Percentiles rank a stretch among this genome's conserved stretches.
Evolutionary conservation across 106 monocot species (phyloP).

Genomic region (Allium cepa): DNA sequence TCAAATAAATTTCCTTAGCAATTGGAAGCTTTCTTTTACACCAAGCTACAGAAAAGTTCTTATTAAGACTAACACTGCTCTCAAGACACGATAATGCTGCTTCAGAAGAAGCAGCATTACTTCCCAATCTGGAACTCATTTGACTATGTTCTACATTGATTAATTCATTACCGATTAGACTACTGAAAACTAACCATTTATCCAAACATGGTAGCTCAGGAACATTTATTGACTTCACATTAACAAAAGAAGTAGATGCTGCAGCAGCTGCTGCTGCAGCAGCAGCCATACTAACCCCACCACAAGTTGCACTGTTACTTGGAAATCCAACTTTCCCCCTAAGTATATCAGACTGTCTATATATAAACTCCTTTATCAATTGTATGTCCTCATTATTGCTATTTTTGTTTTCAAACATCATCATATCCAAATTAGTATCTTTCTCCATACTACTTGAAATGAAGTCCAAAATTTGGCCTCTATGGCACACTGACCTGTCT

Average conservation of each 20-base stretch:
- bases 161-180: constrained; percentile 37
- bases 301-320: constrained; percentile 38
- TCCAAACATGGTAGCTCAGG: constrained; percentile 73
- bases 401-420: constrained; percentile 30
- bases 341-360: constrained; percentile 62
- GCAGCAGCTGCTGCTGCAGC: constrained; percentile 87
- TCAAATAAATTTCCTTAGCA: constrained; percentile 78
- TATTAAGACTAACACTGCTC: constrained; percentile 42
- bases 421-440: constrained; percentile 39
- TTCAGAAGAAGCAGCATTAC: constrained; percentile 22
- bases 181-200: constrained; percentile 54
- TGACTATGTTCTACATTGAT: constrained; percentile 25
- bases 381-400: constrained; percentile 54
- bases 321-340: constrained; percentile 65
- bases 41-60: constrained; percentile 81
- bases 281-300: constrained; percentile 84
- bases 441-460: neutral
- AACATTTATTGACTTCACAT: constrained; percentile 40
- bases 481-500: constrained; percentile 36
- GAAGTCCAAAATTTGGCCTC: constrained; percentile 57
- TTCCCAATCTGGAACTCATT: constrained; percentile 12
- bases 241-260: constrained; percentile 49
- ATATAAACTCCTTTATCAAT: constrained; percentile 73
- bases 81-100: constrained; percentile 55
- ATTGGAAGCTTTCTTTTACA: constrained; percentile 78